phyloP scores from a whole-genome alignment of 2,329 filamentous ascomycete genomes.

The Eurotiales sp. region DNA sequence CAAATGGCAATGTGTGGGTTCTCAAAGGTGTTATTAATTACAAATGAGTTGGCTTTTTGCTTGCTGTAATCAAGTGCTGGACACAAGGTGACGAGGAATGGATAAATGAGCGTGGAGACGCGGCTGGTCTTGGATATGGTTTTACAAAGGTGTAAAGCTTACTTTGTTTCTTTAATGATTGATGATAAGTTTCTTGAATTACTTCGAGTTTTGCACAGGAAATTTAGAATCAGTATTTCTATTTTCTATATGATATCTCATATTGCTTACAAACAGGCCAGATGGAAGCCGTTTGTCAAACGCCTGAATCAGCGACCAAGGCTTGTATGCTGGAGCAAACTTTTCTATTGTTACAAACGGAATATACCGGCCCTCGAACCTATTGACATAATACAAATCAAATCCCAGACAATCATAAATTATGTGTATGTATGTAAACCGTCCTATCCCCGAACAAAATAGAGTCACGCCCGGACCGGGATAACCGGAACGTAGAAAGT shows the following conservation, averaged over 20 bases:
- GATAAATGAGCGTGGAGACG: too few species aligned
- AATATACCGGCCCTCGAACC: background rate
- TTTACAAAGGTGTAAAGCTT: background rate
- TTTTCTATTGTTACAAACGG: background rate
- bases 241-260: too few species aligned
- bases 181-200: background rate
- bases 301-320: too few species aligned
- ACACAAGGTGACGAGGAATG: too few species aligned
- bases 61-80: too few species aligned
- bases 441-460: background rate
- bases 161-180: background rate
- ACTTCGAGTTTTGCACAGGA: too few species aligned
- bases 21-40: conserved; percentile 60
- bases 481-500: background rate
- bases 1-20: conserved; percentile 88
- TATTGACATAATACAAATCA: background rate
- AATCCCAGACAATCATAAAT: background rate
- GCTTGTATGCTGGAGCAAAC: background rate
- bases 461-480: background rate
- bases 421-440: background rate
- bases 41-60: conserved; percentile 13
- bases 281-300: too few species aligned
- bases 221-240: too few species aligned
- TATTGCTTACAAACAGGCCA: too few species aligned
- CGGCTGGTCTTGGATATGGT: conserved; percentile 2